Evolutionary conservation across 1,284 basidiomycete species (phyloP).

Genomic region (Testicularia cyperi): DNA sequence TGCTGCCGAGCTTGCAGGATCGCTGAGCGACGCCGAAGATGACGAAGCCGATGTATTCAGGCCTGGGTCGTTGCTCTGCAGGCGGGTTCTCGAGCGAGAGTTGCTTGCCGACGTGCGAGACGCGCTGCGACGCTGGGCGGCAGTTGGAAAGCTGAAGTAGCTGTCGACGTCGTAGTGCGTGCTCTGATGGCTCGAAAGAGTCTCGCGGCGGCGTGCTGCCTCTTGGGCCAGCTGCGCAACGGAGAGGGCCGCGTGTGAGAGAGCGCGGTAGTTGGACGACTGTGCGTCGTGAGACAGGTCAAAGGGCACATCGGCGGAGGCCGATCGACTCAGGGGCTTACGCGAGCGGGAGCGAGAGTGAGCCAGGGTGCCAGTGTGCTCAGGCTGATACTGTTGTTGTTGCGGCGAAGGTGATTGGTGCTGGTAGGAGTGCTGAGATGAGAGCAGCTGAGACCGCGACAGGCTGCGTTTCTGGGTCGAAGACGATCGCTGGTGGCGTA

Average conservation of each 20-base stretch:
- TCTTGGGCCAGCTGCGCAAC: slow-evolving; percentile 44
- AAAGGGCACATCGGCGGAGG: slow-evolving; percentile 5
- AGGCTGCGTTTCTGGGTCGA: no score
- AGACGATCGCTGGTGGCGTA: no score
- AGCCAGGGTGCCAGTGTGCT: no score
- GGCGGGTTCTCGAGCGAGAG: neutral
- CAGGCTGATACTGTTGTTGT: no score
- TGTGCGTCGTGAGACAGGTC: neutral
- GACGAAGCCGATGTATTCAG: no score
- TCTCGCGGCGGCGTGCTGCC: slow-evolving; percentile 23
- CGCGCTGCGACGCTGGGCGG: no score
- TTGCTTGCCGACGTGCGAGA: no score
- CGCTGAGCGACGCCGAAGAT: no score
- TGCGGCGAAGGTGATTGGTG: slow-evolving; percentile 1
- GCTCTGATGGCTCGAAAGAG: slow-evolving; percentile 1
- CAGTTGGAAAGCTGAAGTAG: no score
- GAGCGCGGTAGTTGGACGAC: slow-evolving; percentile 27
- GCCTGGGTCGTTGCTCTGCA: no score
- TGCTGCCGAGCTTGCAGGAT: no score
- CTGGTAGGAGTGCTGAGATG: neutral
- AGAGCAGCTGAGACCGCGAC: slow-evolving; percentile 11
- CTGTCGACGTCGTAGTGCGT: no score
- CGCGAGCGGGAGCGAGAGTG: slow-evolving; percentile 16
- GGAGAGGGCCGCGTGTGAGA: slow-evolving; percentile 36
- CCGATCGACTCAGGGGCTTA: slow-evolving; percentile 11